Conservation (phyloP, 2,329 filamentous ascomycete genomes). For the Colletotrichum tabaci region DNA sequence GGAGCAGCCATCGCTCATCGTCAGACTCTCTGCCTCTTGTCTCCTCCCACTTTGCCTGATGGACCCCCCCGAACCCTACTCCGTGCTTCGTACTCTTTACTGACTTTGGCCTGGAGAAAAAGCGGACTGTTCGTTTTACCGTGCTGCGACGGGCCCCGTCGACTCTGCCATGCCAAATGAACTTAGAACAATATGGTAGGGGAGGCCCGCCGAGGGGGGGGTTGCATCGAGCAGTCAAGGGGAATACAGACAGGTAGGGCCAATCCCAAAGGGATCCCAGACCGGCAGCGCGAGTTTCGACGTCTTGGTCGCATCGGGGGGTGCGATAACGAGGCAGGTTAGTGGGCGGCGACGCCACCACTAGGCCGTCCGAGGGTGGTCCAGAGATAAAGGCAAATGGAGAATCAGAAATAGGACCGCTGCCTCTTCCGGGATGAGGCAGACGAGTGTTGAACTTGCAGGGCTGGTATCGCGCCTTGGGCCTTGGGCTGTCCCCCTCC, state of each 20-base stretch:
- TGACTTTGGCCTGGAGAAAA: conserved; percentile 15
- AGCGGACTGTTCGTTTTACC: conserved; percentile 15
- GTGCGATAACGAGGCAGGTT: conserved; percentile 40
- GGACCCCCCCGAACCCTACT: no score
- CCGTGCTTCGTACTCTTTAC: background rate
- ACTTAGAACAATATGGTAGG: conserved; percentile 2
- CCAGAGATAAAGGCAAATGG: conserved; percentile 39
- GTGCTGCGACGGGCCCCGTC: conserved; percentile 15
- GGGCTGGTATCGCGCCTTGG: background rate
- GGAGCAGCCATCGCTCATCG: conserved; percentile 5
- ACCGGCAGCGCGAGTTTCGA: conserved; percentile 33
- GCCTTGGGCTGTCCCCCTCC: background rate
- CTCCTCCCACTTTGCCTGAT: background rate
- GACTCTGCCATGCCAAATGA: background rate
- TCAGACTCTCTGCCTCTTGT: background rate
- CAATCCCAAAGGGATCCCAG: conserved; percentile 27
- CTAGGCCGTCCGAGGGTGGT: conserved; percentile 34
- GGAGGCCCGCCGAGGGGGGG: conserved; percentile 4
- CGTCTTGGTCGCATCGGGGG: conserved; percentile 31
- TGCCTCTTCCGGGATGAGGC: conserved; percentile 30
- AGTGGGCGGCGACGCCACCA: conserved; percentile 36
- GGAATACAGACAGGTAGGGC: background rate
- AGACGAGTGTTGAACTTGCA: background rate
- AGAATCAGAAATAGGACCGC: conserved; percentile 34
- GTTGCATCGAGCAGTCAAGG: conserved; percentile 16